Percentiles rank a stretch among this genome's conserved stretches.
phyloP scores from a whole-genome alignment of 108 stramenopile species.

The Stephanodiscus triporus region DNA sequence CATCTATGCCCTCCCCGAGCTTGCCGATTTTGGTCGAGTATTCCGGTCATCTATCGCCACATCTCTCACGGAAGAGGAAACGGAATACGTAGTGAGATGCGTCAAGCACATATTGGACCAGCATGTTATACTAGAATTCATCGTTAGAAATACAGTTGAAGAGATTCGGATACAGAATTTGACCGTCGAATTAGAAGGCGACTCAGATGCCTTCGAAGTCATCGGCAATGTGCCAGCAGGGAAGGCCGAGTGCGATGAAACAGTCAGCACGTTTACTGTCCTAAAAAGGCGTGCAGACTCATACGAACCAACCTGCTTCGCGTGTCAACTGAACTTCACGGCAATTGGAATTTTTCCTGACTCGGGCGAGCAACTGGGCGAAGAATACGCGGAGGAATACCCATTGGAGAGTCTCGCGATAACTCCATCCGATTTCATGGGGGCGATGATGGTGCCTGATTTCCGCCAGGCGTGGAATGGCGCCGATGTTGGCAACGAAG shows the following conservation, averaged over 20 bases:
- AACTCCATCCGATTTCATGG: not conserved
- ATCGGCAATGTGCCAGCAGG: slow-evolving; percentile 56
- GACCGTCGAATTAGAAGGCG: slow-evolving; percentile 67
- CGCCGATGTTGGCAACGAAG: slow-evolving; percentile 80
- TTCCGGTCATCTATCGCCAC: slow-evolving; percentile 61
- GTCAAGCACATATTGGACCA: slow-evolving; percentile 85
- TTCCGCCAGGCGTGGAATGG: slow-evolving; percentile 1
- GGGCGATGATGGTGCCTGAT: not conserved
- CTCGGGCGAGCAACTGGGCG: not conserved
- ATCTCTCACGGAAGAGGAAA: slow-evolving; percentile 72
- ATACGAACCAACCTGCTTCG: slow-evolving; percentile 32
- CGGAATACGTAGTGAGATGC: slow-evolving; percentile 78
- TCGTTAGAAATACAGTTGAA: slow-evolving; percentile 85
- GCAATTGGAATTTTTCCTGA: not conserved
- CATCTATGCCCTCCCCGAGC: slow-evolving; percentile 73
- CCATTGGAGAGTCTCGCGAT: not conserved
- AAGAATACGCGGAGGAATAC: not conserved
- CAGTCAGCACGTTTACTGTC: slow-evolving; percentile 70
- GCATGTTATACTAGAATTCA: slow-evolving; percentile 86
- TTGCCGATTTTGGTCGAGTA: slow-evolving; percentile 69
- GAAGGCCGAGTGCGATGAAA: slow-evolving; percentile 58
- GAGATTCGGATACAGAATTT: slow-evolving; percentile 77
- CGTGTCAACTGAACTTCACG: not conserved
- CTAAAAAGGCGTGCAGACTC: slow-evolving; percentile 54
- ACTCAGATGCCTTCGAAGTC: slow-evolving; percentile 52